Evolutionary conservation across 2,329 filamentous ascomycete species (phyloP).

Genomic region (Apiospora rasikravindrae): DNA sequence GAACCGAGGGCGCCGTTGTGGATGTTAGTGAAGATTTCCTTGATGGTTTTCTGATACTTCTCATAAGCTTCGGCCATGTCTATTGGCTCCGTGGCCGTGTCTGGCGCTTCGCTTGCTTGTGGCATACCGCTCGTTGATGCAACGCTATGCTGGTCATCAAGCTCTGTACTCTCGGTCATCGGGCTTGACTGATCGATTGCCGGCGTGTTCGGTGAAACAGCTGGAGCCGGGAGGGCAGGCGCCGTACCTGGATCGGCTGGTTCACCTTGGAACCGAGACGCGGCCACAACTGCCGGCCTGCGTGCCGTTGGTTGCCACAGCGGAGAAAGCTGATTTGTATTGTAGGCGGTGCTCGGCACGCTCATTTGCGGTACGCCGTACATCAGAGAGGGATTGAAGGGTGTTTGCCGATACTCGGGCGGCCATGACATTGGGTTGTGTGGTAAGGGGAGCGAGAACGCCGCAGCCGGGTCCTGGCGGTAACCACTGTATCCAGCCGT

Average conservation of each 20-base stretch:
- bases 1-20: constrained; percentile 55
- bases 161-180: constrained; percentile 58
- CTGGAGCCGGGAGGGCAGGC: constrained; percentile 54
- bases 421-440: constrained; percentile 57
- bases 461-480: constrained; percentile 59
- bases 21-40: constrained; percentile 74
- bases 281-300: constrained; percentile 67
- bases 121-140: constrained; percentile 52
- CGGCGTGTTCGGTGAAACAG: constrained; percentile 54
- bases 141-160: constrained; percentile 57
- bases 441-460: constrained; percentile 63
- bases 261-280: constrained; percentile 63
- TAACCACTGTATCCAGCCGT: constrained; percentile 63
- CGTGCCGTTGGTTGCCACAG: constrained; percentile 73
- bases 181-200: constrained; percentile 71
- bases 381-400: constrained; percentile 72
- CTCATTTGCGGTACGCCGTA: constrained; percentile 75
- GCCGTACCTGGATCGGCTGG: constrained; percentile 65
- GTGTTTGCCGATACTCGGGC: constrained; percentile 64
- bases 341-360: constrained; percentile 71
- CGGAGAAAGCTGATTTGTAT: constrained; percentile 75
- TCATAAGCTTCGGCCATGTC: constrained; percentile 71
- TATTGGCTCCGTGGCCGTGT: constrained; percentile 31
- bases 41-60: constrained; percentile 65
- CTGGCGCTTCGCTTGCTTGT: constrained; percentile 45